Conservation (phyloP, 306 rosid species). For the barrel medic (Medicago truncatula) region DNA sequence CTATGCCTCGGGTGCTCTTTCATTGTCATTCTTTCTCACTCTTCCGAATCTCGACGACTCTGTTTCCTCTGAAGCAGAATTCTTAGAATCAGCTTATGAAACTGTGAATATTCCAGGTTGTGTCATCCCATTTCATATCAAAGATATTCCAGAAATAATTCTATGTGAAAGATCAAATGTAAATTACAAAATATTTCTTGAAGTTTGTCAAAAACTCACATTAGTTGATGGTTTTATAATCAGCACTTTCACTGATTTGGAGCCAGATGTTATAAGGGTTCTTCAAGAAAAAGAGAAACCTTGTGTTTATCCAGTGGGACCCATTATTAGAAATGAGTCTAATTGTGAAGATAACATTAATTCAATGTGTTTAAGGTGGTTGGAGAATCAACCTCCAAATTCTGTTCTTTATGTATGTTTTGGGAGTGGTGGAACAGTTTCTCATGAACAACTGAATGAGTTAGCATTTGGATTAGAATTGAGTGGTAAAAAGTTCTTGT, state of each 20-base stretch:
- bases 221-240: conserved; percentile 41
- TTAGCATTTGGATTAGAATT: conserved; percentile 47
- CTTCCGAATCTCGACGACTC: conserved; percentile 30
- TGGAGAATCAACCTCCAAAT: conserved; percentile 35
- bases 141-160: conserved; percentile 32
- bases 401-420: conserved; percentile 47
- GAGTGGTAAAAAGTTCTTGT: conserved; percentile 48
- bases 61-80: neutral
- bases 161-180: conserved; percentile 18
- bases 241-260: conserved; percentile 38
- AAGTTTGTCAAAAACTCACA: neutral
- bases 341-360: neutral
- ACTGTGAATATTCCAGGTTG: conserved; percentile 10
- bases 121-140: neutral
- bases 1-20: neutral
- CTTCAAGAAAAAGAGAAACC: conserved; percentile 22
- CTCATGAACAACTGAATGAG: conserved; percentile 41
- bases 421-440: conserved; percentile 54
- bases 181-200: conserved; percentile 13
- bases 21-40: neutral
- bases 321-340: conserved; percentile 40
- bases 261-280: neutral
- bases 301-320: conserved; percentile 44
- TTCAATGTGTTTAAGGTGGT: conserved; percentile 35
- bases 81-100: neutral